Percentiles rank a stretch among this genome's conserved stretches.
Evolutionary conservation across 352 stramenopile species (phyloP).

Genomic region (Pythium brassicae): DNA sequence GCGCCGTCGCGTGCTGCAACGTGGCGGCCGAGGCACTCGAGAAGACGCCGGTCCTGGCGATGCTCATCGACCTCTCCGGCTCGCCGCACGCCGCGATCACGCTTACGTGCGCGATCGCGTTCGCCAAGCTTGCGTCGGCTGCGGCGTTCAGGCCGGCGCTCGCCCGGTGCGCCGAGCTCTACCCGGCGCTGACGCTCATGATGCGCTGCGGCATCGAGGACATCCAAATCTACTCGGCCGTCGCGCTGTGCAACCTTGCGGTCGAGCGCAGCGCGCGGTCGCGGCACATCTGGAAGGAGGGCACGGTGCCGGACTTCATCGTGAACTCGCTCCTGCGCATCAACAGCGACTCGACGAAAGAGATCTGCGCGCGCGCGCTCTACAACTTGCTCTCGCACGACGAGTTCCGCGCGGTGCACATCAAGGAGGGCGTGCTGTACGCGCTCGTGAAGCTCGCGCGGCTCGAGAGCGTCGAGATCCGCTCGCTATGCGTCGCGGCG

Average conservation of each 20-base stretch:
- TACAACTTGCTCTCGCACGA: slow-evolving; percentile 87
- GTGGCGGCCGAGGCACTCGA: slow-evolving; percentile 61
- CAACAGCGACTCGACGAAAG: slow-evolving; percentile 87
- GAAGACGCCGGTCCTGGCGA: slow-evolving; percentile 63
- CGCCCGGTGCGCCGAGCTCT: slow-evolving; percentile 65
- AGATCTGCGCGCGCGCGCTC: slow-evolving; percentile 78
- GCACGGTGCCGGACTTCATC: slow-evolving; percentile 85
- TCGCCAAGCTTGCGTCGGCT: slow-evolving; percentile 69
- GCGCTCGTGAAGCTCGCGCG: slow-evolving; percentile 84
- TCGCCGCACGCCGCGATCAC: slow-evolving; percentile 60
- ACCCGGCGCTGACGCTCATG: slow-evolving; percentile 78
- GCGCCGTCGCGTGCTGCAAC: slow-evolving; percentile 73
- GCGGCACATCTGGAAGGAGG: slow-evolving; percentile 81
- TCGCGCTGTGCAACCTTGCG: slow-evolving; percentile 80
- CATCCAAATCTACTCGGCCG: slow-evolving; percentile 88
- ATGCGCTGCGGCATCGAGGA: slow-evolving; percentile 86
- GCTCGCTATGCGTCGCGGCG: slow-evolving; percentile 67
- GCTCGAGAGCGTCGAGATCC: slow-evolving; percentile 80
- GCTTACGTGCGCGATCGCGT: slow-evolving; percentile 73
- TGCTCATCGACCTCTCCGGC: slow-evolving; percentile 75
- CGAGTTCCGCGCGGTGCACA: slow-evolving; percentile 71
- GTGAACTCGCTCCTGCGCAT: slow-evolving; percentile 86
- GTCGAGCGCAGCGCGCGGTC: slow-evolving; percentile 58
- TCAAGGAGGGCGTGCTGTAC: slow-evolving; percentile 85
- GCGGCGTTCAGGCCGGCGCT: slow-evolving; percentile 46